These are phyloP conservation scores for Neonectria sp. DNA, from an alignment of 2,329 filamentous ascomycete species.

Conservation along the genomic window DNA sequence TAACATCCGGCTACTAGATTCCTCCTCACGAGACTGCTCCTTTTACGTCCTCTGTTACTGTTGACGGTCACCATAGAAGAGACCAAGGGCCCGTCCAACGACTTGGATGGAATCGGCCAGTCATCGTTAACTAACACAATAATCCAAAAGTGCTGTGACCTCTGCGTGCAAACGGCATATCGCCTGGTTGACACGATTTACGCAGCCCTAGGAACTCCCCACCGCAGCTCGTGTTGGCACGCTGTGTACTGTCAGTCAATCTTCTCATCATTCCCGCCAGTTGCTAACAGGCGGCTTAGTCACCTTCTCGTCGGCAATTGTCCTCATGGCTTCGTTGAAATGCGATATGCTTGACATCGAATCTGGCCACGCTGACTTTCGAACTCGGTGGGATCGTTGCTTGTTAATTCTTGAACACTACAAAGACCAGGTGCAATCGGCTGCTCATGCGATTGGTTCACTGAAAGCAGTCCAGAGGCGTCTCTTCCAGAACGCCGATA, in stretches of 20 bases:
- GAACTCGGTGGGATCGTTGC: conserved; percentile 3
- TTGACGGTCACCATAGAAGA: not conserved
- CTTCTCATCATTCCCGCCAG: not conserved
- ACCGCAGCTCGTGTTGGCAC: conserved; percentile 12
- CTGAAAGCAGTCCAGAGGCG: not conserved
- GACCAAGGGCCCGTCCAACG: not conserved
- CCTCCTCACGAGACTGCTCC: conserved; percentile 3
- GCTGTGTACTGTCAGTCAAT: conserved; percentile 2
- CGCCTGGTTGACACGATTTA: conserved; percentile 9
- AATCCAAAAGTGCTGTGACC: conserved; percentile 5
- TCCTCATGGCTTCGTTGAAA: conserved; percentile 11
- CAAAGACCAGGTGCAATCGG: conserved; percentile 11
- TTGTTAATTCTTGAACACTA: conserved; percentile 10
- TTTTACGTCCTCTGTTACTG: conserved; percentile 12
- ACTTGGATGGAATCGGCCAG: not conserved
- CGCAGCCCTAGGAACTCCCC: not conserved
- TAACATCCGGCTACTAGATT: not conserved
- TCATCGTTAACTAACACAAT: conserved; percentile 2
- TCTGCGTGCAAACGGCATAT: conserved; percentile 9
- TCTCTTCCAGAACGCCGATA: conserved; percentile 1
- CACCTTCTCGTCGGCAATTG: conserved; percentile 15
- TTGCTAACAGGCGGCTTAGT: not conserved
- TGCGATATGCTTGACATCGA: conserved; percentile 1
- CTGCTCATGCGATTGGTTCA: not conserved
- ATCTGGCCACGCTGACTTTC: not conserved